Base-by-base conservation (phyloP, 768 basidiomycete species). In the Boletus rufocinnamomeus region DNA sequence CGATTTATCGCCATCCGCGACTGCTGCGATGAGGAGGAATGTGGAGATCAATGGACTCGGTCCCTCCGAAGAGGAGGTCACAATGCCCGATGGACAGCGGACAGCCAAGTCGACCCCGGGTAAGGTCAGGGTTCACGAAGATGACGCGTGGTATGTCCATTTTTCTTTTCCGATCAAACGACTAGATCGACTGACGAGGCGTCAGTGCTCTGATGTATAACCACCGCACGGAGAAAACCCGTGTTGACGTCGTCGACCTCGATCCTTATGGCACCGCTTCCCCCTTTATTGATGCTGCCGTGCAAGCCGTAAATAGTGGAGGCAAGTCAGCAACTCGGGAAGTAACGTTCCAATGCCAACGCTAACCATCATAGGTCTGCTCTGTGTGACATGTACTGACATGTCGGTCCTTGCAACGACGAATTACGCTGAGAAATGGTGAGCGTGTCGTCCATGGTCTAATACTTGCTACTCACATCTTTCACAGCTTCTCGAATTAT, bases 371-470 rank as follows among this genome's bases (percentile, higher is more conserved):
- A 46, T 27, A 41, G 95, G 96, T 52, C 75, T 99, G 32, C 79
- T 99, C 2, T 95, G 93, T 66, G 88, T 99, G 40, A 99, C 97
- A 27, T 98, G 97, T 75, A 99, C 97, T 1, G 97, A 99, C 72
- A 79, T 97, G 59, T 84, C 94, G 8, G 95, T 99, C 11, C 80
- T 98, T 25, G 97, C 95, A 0, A 95, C 94, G 2, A 86, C 83
- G 13, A 98, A 98, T 70, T 97, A 91, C 71, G 89, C 95, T 4
- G 97, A 99, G 72, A 99, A 99, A 84, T 95, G 93, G 96, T 93
- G 65, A 49, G 40, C 23, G 34, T 25, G 7, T 28, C 17, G 37
- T 23, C 13, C 35, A 32, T 35, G 14, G 17, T n/a, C 5, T 8
- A 9, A 54, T 52, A 5, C 2, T 6, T 19, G 17, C 19, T 37